Evolutionary conservation across 768 basidiomycete species (phyloP), one percentile per base, ranked within the genome.

Genomic region (Kockovaella imperatae): DNA sequence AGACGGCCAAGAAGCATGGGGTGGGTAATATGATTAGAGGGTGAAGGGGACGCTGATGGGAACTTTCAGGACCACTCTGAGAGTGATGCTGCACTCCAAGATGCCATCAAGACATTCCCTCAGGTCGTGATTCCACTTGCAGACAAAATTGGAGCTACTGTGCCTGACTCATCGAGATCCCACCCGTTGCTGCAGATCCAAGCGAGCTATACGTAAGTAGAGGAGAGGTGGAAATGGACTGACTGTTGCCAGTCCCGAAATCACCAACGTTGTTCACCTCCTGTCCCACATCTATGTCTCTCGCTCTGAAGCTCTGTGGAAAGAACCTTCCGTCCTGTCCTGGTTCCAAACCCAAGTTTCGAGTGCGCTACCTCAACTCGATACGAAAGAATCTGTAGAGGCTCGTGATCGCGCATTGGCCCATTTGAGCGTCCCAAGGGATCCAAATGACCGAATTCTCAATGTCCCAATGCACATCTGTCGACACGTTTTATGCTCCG

Each of bases 271-370:
- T 24, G 72, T 88, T 0, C 84, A 95, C 56, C 78, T 95, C 6
- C 77, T 96, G 3, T 84, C 86, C 0, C 86, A 90, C 61, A 79
- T 96, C 20, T 97, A 97, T 67, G 86, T 78, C 3, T 80, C 83
- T 35, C 83, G 87, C 5, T 84, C 87, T 0, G 75, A 72, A 7
- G 67, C 81, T 0, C 67, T 93, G 2, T 97, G 90, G 90, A 96
- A 91, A 74, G 80, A 83, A 13, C 74, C 83, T 0, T 60, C 68
- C 1, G 74, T 77, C 26, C 61, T 78, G 1, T 65, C 76, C 0
- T 96, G 90, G 90, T 80, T 95, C 57, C 62, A 77, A 1, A 68
- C 72, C n/a, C 82, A 80, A 2, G 73, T 83, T 36, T 66, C 71
- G 2, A 53, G 71, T 0, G 72, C 76, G 7, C 76, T 80, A 29